A percentile compares a stretch with the other conserved stretches of the same genome.
Evolutionary conservation across 805 yeast species (phyloP).

Genomic region (Schizosaccharomyces octosporus): DNA sequence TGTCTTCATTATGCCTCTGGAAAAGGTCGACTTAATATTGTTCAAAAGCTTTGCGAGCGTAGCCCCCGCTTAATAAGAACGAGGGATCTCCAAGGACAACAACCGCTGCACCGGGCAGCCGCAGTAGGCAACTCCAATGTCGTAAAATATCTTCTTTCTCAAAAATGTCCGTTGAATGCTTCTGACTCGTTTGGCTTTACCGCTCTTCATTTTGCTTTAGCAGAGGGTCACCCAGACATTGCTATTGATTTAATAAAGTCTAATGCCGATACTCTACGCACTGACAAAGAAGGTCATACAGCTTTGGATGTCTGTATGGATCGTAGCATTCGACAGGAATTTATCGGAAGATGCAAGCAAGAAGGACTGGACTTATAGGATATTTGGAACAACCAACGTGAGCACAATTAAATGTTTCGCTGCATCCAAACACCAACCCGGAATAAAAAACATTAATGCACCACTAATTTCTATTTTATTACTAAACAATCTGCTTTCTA

Average conservation of each 20-base stretch:
- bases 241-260: conserved; percentile 33
- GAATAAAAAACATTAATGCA: no score
- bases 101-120: conserved; percentile 65
- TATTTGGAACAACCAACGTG: neutral
- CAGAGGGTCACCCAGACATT: conserved; percentile 69
- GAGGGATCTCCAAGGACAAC: conserved; percentile 41
- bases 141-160: conserved; percentile 26
- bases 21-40: neutral
- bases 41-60: neutral
- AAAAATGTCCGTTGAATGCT: conserved; percentile 39
- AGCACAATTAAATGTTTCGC: no score
- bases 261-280: conserved; percentile 37
- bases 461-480: no score
- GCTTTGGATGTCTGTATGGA: conserved; percentile 32
- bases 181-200: conserved; percentile 61
- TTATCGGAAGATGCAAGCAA: conserved; percentile 5
- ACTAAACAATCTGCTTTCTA: no score
- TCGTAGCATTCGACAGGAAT: conserved; percentile 21
- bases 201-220: conserved; percentile 66
- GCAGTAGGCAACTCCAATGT: conserved; percentile 42
- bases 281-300: conserved; percentile 28
- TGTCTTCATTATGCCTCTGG: conserved; percentile 1
- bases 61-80: conserved; percentile 32
- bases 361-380: neutral
- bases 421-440: no score